Evolutionary conservation across 1,139 yeast genomes (phyloP), one percentile per base, ranked within the genome.

Genomic region (Kodamaea arcana): DNA sequence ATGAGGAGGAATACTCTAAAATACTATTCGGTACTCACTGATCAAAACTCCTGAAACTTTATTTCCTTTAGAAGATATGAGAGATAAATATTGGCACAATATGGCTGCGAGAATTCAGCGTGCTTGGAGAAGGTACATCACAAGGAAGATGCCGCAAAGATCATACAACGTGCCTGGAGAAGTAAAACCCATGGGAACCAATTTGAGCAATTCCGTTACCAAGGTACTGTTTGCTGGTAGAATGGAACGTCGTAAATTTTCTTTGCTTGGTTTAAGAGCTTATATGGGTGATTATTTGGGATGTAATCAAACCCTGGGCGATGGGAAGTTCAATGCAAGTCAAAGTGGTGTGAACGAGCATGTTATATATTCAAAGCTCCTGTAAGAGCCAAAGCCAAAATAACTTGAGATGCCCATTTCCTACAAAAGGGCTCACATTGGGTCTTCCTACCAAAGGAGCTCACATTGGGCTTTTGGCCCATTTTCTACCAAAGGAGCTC

Each of bases 91-190:
- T 57, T 94, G 98, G 98, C 94, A 88, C 54, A 87, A 86, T 51
- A 94, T 92, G 95, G 98, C 98, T 3, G 90, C 95, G 2, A 77
- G 95, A 50, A 92, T 94, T 48, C 99, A 94, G 65, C 76, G 97
- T 47, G 97, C 98, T 4, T 88, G 97, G 90, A 77, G 98, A 65
- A 72, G 86, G 48, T 86, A 83, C 54, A 63, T 82, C 42, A 81
- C 81, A 55, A 73, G 86, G 52, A 79, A 75, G 43, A 75, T 72
- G 33, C 79, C 90, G 31, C 98, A 94, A 63, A 75, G 82, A 43
- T 82, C 88, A 30, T 90, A 95, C 28, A 84, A 87, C 55, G 77
- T 83, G 51, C 86, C 73, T 48, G 87, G 85, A 46, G 84, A 84
- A 52, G 67, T 87, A 32, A 80, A 97, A 56, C 96, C 90, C 50